A percentile compares a stretch with the other conserved stretches of the same genome.
These are phyloP conservation scores for Thinopyrum elongatum DNA, from an alignment of 176 grass and related monocot species.

Conservation along the genomic window DNA sequence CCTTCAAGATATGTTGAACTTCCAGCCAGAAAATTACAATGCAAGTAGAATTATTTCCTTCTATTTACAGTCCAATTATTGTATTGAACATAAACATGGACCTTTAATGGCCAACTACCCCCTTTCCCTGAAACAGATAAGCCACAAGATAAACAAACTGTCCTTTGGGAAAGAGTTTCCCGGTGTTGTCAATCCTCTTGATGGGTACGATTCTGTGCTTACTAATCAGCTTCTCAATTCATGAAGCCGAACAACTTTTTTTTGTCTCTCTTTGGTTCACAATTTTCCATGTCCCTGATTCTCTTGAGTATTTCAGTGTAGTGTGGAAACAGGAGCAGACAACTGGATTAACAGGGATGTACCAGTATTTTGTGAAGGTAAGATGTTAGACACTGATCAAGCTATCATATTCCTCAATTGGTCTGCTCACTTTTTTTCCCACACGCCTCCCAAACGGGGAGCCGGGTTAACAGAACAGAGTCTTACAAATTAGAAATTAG, in stretches of 20 bases:
- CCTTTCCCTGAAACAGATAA: constrained; percentile 73
- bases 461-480: too few species aligned
- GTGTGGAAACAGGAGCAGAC: constrained; percentile 73
- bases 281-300: constrained; percentile 32
- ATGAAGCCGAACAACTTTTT: neutral
- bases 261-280: constrained; percentile 15
- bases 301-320: constrained; percentile 54
- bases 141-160: constrained; percentile 99
- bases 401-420: constrained; percentile 1
- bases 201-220: constrained; percentile 67
- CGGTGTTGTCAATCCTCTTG: constrained; percentile 96
- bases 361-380: constrained; percentile 99
- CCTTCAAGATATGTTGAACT: constrained; percentile 87
- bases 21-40: constrained; percentile 96
- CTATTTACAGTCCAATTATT: constrained; percentile 12
- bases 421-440: neutral
- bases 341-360: constrained; percentile 79
- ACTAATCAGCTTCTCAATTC: neutral
- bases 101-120: neutral
- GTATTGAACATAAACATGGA: constrained; percentile 17
- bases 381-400: neutral
- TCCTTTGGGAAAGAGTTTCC: constrained; percentile 97
- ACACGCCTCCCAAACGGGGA: too few species aligned
- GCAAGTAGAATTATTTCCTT: constrained; percentile 49
- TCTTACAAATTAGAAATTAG: too few species aligned